Evolutionary conservation across 1,139 yeast species (phyloP), one percentile per base, ranked within the genome.

Genomic region (Magnusiomyces fungicola): DNA sequence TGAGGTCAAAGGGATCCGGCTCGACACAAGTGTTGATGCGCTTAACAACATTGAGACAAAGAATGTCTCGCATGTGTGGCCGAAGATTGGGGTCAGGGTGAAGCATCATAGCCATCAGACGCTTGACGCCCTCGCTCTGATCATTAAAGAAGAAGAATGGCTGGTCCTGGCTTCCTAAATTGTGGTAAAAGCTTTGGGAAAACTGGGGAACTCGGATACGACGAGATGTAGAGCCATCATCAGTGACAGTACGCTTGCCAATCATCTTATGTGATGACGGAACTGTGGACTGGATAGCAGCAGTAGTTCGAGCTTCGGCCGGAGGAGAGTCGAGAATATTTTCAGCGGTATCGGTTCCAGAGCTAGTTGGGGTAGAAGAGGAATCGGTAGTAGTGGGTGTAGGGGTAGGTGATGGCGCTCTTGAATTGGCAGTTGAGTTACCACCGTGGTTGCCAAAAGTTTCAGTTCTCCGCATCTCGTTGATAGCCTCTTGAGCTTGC

Each of bases 81-180:
- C 96, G 73, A 58, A 92, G 72, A 27, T 46, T 51, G 1, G 95
- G 90, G 48, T 80, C 79, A 1, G 95, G 95, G 58, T 83, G 90
- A 59, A 86, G 69, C 54, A 86, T 81, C 16, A 54, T 53, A 1
- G 63, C 61, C 23, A 61, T 38, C 22, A 59, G 48, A 43, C 56
- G 54, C 50, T 59, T 59, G 25, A 60, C 60, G 10, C 60, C 51
- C 23, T 59, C 61, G 27, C 63, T 63, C 49, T 59, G 58, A n/a
- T 59, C 64, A 43, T 57, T 58, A 46, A 60, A 59, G 46, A 45
- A 50, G 88, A 82, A 64, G 82, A 83, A 49, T 82, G 80, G 44
- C 83, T 90, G 60, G 83, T 84, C 53, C 89, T 71, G 62, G 41
- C 39, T 50, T 19, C 34, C 36, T 46, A 30, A 29, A 22, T 23